These are phyloP conservation scores for Herpetomonas tarakana DNA, from an alignment of 208 protist species.

Conservation along the genomic window DNA sequence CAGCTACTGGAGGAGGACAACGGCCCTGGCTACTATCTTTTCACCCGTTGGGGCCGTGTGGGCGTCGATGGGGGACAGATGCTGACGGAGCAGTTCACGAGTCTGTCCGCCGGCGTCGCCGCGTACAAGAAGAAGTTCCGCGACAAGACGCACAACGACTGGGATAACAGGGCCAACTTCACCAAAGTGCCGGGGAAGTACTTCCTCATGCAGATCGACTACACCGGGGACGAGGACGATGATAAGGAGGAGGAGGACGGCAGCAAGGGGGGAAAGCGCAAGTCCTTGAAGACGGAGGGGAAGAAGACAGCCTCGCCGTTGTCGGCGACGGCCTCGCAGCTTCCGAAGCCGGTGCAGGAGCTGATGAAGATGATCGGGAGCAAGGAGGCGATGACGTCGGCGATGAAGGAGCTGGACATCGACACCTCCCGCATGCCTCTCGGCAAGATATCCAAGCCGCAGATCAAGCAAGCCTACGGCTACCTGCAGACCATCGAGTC, in stretches of 20 bases:
- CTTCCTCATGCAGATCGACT: constrained; percentile 81
- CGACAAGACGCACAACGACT: constrained; percentile 69
- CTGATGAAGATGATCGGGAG: constrained; percentile 69
- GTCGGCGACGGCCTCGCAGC: constrained; percentile 23
- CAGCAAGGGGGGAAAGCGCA: constrained; percentile 7
- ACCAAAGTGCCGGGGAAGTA: constrained; percentile 58
- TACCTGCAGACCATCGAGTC: constrained; percentile 53
- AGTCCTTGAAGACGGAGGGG: constrained; percentile 19
- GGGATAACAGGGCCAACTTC: constrained; percentile 34
- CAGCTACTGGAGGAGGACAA: constrained; percentile 73
- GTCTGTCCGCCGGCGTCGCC: constrained; percentile 19
- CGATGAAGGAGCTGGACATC: constrained; percentile 74
- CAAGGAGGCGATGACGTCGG: constrained; percentile 47
- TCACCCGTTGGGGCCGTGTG: constrained; percentile 81
- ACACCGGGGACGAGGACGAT: constrained; percentile 28
- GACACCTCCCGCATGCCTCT: constrained; percentile 80
- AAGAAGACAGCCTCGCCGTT: constrained; percentile 9
- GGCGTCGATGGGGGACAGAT: constrained; percentile 62
- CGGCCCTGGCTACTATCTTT: constrained; percentile 38
- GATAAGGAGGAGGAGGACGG: constrained; percentile 11
- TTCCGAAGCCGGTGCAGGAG: constrained; percentile 38
- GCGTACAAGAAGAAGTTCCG: constrained; percentile 47
- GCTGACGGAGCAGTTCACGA: constrained; percentile 23
- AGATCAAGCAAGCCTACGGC: constrained; percentile 54
- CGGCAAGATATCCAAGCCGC: constrained; percentile 75